Evolutionary conservation across 352 stramenopile species (phyloP), one percentile per base, ranked within the genome.

Genomic region (Blastocystis sp.): DNA sequence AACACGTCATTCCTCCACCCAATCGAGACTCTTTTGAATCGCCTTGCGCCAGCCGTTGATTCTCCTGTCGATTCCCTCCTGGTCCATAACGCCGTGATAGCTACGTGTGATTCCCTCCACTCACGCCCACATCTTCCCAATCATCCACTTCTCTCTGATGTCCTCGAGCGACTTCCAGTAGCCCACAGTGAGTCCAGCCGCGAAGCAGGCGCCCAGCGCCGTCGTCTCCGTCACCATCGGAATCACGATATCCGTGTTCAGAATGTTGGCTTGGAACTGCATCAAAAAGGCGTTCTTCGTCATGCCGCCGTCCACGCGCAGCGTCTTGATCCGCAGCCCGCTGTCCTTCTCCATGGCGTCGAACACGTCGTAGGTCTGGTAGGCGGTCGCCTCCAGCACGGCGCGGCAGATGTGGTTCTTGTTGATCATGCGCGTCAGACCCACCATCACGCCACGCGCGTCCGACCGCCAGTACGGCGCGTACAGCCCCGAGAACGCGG

Each of bases 241-340:
- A 69, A 95, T 94, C 10, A 98, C 92, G 3, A 99, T 96, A 0
- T 94, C 93, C 62, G 96, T 94, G 88, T 97, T 95, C 31, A 98
- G 93, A 31, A 99, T 94, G 91, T 99, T 96, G 63, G 95, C 94
- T 93, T 99, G 96, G 93, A 99, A 98, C 91, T 99, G 97, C 95
- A 99, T 98, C 35, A 99, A 91, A 63, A 89, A 89, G 39, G 96
- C 91, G 93, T 99, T 99, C 66, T 94, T 93, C n/a, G 97, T 97
- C 93, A 98, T 98, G 80, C 97, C 97, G 45, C 97, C 97, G 91
- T 99, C 97, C 0, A 99, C 97, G 91, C 97, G 96, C 66, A 99
- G 93, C 80, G 94, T 93, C 35, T 92, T 93, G 29, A 98, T 92
- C 79, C 95, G 92, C 35, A 97, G 93, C 19, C 94, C 96, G 88